Evolutionary conservation across 257 asterid genomes (phyloP), one percentile per base, ranked within the genome.

Genomic region (Paraleonurus japonicus): DNA sequence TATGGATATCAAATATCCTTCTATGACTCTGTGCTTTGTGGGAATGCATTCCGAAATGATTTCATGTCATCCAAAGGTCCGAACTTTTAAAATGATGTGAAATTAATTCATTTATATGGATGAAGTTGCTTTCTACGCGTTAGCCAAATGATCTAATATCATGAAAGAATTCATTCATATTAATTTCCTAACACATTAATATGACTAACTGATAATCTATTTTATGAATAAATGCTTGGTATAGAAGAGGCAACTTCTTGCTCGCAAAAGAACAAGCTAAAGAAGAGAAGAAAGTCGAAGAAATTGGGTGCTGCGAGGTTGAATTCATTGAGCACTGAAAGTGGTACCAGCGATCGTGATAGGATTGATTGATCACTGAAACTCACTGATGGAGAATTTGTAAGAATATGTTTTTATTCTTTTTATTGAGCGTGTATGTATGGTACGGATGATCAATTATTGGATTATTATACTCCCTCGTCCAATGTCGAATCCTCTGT

Each of bases 271-370:
- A 79, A 67, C 69, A 90, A 78, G 81, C 53, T 73, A 28, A 88
- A 73, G 84, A 81, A 76, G 72, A 88, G 90, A 74, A 85, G 97
- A 80, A 80, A 78, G 68, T 60, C 78, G n/a, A 88, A 87, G 85
- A 84, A 81, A 73, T 37, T 82, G 81, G 80, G 24, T 45, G 33
- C 61, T 58, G 74, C 63, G 55, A 76, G 70, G 22, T 32, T 45
- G 72, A 77, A 55, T 26, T 61, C 73, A 30, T 62, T 79, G 23
- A 48, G 75, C 68, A 20, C 41, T 13, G 81, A 76, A 27, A 59
- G 22, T 47, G 54, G 20, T n/a, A n/a, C 28, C 59, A 51, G 28
- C 59, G 20, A 51, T 48, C 57, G n/a, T n/a, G n/a, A n/a, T n/a
- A n/a, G n/a, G n/a, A n/a, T n/a, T n/a, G n/a, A n/a, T n/a, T n/a